Base-by-base conservation (phyloP, 805 yeast species). In the Candida ipomoeae region DNA sequence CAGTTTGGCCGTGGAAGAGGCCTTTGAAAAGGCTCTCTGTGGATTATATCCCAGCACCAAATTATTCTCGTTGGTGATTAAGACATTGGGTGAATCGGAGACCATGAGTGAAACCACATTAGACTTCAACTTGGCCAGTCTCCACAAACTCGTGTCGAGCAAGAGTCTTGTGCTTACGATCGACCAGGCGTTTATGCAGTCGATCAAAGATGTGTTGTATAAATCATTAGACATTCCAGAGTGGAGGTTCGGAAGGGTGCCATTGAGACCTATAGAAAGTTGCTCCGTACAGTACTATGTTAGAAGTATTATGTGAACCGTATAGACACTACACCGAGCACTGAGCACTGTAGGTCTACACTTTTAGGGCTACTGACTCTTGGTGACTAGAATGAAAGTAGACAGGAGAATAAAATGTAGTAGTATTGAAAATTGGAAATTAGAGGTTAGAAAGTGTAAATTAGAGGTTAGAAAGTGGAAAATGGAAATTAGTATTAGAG, bases 181-280 rank as follows among this genome's bases (percentile, higher is more conserved):
- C 6, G 52, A 52, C 38, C 63, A 61, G 7, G 46, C 52, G 2
- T 40, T 65, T 13, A 56, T 62, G 13, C 10, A 18, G 13, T 51
- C 52, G 8, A 50, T 75, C n/a, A 77, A 74, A 54, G 51, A 60
- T 5, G 57, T 55, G 1, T 50, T 76, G 11, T 56, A 55, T 42
- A 55, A 55, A 20, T 61, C 33, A 51, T 75, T 26, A 56, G 58
- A 33, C 65, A 70, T 47, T 60, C 58, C 2, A 62, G 63, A 18
- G 72, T 76, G 2, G 70, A 62, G 18, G 55, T 76, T 17, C 62
- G 82, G 43, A 65, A 74, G 48, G 53, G 59, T 31, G 71, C 68
- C 4, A 62, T 74, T 10, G 57, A 71, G 53, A 66, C 66, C 32
- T 78, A 76, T 55, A 73, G 79, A 1, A 65, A 61, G 39, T 46